Conservation (phyloP, 371 early-diverging fungal species). For the Furculomyces boomerangus region DNA sequence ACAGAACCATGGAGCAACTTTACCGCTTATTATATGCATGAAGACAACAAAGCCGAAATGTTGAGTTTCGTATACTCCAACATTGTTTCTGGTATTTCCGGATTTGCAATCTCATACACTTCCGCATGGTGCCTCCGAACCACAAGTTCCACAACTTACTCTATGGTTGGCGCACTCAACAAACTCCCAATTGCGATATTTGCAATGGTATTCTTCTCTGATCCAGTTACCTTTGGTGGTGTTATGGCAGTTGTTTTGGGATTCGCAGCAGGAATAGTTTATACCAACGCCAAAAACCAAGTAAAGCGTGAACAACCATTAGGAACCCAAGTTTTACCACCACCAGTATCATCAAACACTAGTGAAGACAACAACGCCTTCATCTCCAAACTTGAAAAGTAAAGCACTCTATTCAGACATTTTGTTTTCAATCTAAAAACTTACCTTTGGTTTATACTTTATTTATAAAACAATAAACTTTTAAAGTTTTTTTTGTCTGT, state of each 20-base stretch:
- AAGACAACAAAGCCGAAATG: constrained; percentile 17
- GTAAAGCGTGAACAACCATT: constrained; percentile 24
- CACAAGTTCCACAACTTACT: constrained; percentile 91
- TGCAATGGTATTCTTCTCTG: constrained; percentile 88
- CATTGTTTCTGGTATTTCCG: constrained; percentile 65
- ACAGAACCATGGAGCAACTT: constrained; percentile 55
- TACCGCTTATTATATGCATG: constrained; percentile 16
- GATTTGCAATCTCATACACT: constrained; percentile 82
- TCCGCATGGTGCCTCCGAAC: constrained; percentile 92
- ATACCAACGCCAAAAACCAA: constrained; percentile 54
- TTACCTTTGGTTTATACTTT: no score
- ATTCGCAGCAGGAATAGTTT: constrained; percentile 63
- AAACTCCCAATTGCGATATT: constrained; percentile 91
- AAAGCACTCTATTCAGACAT: no score
- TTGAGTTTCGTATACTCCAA: constrained; percentile 44
- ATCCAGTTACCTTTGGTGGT: constrained; percentile 59
- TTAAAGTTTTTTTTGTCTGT: no score
- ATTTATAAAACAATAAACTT: no score
- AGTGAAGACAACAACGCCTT: no score
- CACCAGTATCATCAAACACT: background rate
- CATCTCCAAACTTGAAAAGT: no score
- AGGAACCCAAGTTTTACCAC: constrained; percentile 21
- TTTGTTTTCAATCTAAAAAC: no score
- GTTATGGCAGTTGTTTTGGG: constrained; percentile 70
- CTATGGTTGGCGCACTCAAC: constrained; percentile 98